A percentile compares a stretch with the other conserved stretches of the same genome.
These are phyloP conservation scores for Saccharomyces uvarum DNA, from an alignment of 1,139 yeast species.

Conservation along the genomic window DNA sequence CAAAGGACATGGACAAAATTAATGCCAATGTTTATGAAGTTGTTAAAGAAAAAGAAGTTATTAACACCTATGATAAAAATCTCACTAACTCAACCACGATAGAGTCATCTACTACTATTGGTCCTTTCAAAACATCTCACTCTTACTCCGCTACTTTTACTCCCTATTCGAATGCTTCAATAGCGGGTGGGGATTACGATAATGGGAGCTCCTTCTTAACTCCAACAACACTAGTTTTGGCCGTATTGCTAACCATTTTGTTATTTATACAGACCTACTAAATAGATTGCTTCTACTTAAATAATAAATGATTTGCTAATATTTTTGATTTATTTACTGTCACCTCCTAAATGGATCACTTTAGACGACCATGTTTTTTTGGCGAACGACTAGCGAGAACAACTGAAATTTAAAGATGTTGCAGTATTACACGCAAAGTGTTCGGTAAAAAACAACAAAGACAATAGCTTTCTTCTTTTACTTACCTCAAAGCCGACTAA, in stretches of 20 bases:
- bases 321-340: neutral
- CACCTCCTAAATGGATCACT: neutral
- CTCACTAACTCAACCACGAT: neutral
- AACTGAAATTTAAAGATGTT: neutral
- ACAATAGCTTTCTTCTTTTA: neutral
- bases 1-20: neutral
- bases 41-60: neutral
- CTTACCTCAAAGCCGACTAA: neutral
- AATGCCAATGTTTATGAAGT: neutral
- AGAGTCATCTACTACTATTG: neutral
- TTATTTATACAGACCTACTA: conserved; percentile 6
- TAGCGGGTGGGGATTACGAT: neutral
- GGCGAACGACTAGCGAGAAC: neutral
- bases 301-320: neutral
- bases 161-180: neutral
- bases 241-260: conserved; percentile 4
- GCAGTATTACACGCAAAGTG: neutral
- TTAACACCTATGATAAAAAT: neutral
- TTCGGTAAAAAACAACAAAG: neutral
- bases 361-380: neutral
- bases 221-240: conserved; percentile 7
- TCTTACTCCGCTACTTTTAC: neutral
- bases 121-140: neutral
- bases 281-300: neutral
- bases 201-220: conserved; percentile 1